These are phyloP conservation scores for Suillus variegatus DNA, from an alignment of 768 basidiomycete genomes.

Conservation along the genomic window DNA sequence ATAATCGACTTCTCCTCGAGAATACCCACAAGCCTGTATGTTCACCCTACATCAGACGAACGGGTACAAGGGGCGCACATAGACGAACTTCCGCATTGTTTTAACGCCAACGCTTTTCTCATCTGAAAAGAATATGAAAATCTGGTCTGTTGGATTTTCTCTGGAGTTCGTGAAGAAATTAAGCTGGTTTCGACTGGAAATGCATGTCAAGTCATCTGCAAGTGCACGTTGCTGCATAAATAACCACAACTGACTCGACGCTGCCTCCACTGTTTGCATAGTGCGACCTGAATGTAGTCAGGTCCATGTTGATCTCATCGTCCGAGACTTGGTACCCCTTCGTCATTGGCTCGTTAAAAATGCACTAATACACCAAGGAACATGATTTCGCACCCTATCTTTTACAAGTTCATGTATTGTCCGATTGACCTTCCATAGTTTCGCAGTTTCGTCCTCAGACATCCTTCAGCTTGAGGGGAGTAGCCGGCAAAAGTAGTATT, in stretches of 20 bases:
- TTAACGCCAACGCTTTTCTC: constrained; percentile 95
- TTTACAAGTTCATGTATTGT: constrained; percentile 96
- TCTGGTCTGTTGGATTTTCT: constrained; percentile 69
- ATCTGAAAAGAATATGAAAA: constrained; percentile 95
- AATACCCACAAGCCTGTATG: constrained; percentile 75
- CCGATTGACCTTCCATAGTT: constrained; percentile 93
- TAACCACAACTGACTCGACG: constrained; percentile 72
- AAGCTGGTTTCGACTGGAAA: constrained; percentile 75
- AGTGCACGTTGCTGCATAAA: neutral
- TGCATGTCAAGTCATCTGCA: constrained; percentile 14
- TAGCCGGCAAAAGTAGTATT: constrained; percentile 38
- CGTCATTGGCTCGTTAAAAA: constrained; percentile 12
- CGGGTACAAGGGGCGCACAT: neutral
- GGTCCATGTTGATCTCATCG: constrained; percentile 90
- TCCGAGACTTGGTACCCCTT: constrained; percentile 94
- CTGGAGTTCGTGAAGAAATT: constrained; percentile 87
- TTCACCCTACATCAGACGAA: constrained; percentile 3
- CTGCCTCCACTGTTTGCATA: constrained; percentile 74
- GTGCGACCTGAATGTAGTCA: constrained; percentile 69
- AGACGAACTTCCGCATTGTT: constrained; percentile 91
- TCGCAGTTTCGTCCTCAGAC: constrained; percentile 82
- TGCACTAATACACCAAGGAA: neutral
- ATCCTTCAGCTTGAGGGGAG: constrained; percentile 40
- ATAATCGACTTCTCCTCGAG: constrained; percentile 91
- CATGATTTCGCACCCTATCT: constrained; percentile 73